A percentile compares a stretch with the other conserved stretches of the same genome.
Conservation (phyloP, 805 yeast species). For the Yarrowia alimentaria region DNA sequence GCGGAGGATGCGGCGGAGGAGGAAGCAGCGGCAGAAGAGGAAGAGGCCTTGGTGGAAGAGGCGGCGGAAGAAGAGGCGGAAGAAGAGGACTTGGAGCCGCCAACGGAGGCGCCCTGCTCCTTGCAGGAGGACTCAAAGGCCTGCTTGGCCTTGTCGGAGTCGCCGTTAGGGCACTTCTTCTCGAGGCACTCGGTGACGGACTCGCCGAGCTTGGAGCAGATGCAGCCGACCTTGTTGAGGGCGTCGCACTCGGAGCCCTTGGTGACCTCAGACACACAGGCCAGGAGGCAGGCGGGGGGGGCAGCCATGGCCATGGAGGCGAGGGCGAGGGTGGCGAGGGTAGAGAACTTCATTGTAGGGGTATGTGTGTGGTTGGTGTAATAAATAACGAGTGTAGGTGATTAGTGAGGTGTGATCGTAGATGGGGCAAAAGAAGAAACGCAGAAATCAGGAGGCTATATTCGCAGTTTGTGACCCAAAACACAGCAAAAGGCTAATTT, state of each 20-base stretch:
- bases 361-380: conserved; percentile 2
- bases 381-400: conserved; percentile 27
- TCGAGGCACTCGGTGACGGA: conserved; percentile 62
- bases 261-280: conserved; percentile 76
- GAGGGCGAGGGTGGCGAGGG: conserved; percentile 44
- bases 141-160: conserved; percentile 55
- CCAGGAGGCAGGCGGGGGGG: conserved; percentile 90
- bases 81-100: conserved; percentile 22
- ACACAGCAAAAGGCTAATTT: conserved; percentile 16
- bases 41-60: conserved; percentile 32
- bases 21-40: conserved; percentile 34
- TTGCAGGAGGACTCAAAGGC: conserved; percentile 47
- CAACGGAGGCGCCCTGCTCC: conserved; percentile 28
- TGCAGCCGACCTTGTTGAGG: conserved; percentile 64
- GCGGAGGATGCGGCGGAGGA: conserved; percentile 36
- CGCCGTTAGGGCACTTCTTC: conserved; percentile 64
- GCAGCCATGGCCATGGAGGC: conserved; percentile 56
- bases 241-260: conserved; percentile 54
- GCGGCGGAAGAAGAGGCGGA: conserved; percentile 33
- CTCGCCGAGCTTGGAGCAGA: conserved; percentile 58
- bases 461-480: conserved; percentile 4
- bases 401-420: conserved; percentile 23
- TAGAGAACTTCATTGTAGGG: conserved; percentile 32
- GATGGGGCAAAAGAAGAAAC: conserved; percentile 1
- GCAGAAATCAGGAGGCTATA: conserved; percentile 8